These are phyloP conservation scores for Didymella exigua DNA, from an alignment of 2,329 filamentous ascomycete genomes.

Conservation along the genomic window DNA sequence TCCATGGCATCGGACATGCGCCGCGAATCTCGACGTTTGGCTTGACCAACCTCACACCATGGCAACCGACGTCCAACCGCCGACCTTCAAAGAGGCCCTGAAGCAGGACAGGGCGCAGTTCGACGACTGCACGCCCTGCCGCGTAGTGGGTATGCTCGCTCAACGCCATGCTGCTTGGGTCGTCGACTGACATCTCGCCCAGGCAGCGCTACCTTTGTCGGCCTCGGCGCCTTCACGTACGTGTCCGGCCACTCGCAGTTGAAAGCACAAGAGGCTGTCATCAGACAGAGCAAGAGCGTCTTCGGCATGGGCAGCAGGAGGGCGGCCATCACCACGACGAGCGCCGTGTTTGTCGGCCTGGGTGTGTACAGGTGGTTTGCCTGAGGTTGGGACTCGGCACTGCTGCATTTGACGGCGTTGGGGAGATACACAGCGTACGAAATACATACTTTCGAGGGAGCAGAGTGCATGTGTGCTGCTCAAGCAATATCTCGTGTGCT, in stretches of 20 bases:
- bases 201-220: conserved; percentile 54
- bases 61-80: conserved; percentile 22
- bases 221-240: conserved; percentile 55
- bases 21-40: conserved; percentile 1
- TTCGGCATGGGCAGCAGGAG: conserved; percentile 51
- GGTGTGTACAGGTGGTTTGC: conserved; percentile 52
- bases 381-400: conserved; percentile 12
- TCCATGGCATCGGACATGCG: background rate
- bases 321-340: conserved; percentile 49
- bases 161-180: no score
- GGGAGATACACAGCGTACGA: no score
- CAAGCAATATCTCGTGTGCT: no score
- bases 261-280: conserved; percentile 47
- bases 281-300: conserved; percentile 49
- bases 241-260: conserved; percentile 54
- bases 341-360: conserved; percentile 50
- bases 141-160: conserved; percentile 64
- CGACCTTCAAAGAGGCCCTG: conserved; percentile 39
- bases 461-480: no score
- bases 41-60: conserved; percentile 12
- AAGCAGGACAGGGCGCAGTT: conserved; percentile 43
- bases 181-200: background rate
- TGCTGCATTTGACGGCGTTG: no score
- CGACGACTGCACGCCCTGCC: conserved; percentile 73
- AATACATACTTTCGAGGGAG: no score